Conservation (phyloP, 306 rosid species). For the Quercus glauca region DNA sequence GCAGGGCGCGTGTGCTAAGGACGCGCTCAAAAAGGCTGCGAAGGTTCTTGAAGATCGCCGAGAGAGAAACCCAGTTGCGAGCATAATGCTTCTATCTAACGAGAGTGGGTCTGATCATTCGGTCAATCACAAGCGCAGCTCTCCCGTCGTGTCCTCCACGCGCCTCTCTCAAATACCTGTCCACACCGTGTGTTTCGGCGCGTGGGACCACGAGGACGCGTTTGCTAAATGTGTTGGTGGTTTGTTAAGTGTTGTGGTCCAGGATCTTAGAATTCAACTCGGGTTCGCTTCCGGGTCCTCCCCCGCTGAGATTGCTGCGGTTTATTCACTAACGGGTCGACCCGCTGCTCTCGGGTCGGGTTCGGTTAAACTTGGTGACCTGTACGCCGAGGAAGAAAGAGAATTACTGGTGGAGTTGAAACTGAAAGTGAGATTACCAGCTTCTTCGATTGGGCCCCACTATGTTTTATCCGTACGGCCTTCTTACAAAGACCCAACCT, state of each 20-base stretch:
- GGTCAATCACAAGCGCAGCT: slow-evolving; percentile 12
- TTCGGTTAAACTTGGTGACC: slow-evolving; percentile 44
- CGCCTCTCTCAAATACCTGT: slow-evolving; percentile 58
- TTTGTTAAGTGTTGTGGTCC: slow-evolving; percentile 59
- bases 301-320: slow-evolving; percentile 61
- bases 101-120: slow-evolving; percentile 20
- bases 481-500: slow-evolving; percentile 49
- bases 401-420: slow-evolving; percentile 70
- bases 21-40: slow-evolving; percentile 84
- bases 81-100: slow-evolving; percentile 56
- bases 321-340: slow-evolving; percentile 54
- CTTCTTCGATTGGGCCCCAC: slow-evolving; percentile 56
- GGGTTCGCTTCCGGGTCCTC: slow-evolving; percentile 46
- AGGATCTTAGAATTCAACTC: slow-evolving; percentile 67
- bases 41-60: slow-evolving; percentile 92
- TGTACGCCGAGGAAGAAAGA: slow-evolving; percentile 69
- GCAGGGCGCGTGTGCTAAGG: slow-evolving; percentile 49
- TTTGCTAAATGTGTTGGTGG: slow-evolving; percentile 40
- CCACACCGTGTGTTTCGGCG: slow-evolving; percentile 48
- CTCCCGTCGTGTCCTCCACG: slow-evolving; percentile 41
- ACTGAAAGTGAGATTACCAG: slow-evolving; percentile 30
- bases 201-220: slow-evolving; percentile 36
- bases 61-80: slow-evolving; percentile 62
- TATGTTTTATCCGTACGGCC: slow-evolving; percentile 62
- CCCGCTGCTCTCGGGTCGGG: slow-evolving; percentile 49